These are phyloP conservation scores for Hemisphaericaspora xylanilytica DNA, from an alignment of 1,139 yeast genomes.

Conservation along the genomic window DNA sequence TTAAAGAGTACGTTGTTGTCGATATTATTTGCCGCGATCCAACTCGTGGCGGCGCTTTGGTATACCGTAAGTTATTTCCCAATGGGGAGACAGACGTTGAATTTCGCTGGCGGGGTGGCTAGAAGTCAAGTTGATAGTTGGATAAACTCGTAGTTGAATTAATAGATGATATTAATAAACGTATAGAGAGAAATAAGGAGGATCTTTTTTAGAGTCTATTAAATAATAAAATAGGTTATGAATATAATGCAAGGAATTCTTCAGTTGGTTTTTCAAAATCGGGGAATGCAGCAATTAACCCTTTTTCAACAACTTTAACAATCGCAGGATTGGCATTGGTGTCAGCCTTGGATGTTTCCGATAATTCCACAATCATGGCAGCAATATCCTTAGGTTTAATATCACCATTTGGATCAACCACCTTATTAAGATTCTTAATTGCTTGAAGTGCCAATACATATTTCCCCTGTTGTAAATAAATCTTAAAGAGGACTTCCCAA, in stretches of 20 bases:
- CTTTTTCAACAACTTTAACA: constrained; percentile 45
- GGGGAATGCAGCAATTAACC: constrained; percentile 36
- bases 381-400: constrained; percentile 24
- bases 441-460: constrained; percentile 49
- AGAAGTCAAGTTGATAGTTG: constrained; percentile 58
- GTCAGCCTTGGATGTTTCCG: constrained; percentile 25
- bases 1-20: constrained; percentile 49
- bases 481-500: constrained; percentile 38
- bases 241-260: constrained; percentile 14
- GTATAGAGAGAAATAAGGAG: too few relatives aligned
- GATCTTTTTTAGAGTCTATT: neutral
- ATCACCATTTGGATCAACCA: constrained; percentile 21
- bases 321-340: constrained; percentile 38
- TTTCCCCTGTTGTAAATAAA: constrained; percentile 41
- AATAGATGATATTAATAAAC: neutral
- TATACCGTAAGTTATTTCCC: constrained; percentile 66
- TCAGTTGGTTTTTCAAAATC: constrained; percentile 20
- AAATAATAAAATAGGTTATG: constrained; percentile 4
- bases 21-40: constrained; percentile 50
- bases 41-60: constrained; percentile 51
- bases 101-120: constrained; percentile 54
- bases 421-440: constrained; percentile 34
- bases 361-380: constrained; percentile 26
- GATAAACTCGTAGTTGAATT: constrained; percentile 44
- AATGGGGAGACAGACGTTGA: constrained; percentile 55